Base-by-base conservation (phyloP, 2,329 filamentous ascomycete genomes). In the Rutstroemia sp. region DNA sequence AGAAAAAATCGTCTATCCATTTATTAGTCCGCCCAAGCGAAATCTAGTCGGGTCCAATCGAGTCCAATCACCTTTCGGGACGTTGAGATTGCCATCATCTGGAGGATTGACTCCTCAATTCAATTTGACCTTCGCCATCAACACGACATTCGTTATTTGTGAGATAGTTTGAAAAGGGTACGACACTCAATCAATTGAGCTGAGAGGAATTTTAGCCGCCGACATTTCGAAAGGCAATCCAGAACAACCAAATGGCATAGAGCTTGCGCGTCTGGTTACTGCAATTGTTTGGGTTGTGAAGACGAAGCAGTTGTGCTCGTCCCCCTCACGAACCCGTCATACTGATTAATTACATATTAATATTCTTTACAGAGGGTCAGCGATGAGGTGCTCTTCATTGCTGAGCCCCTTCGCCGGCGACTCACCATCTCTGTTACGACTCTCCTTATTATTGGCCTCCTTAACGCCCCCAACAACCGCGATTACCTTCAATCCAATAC, bases 401-500 rank as follows among this genome's bases (percentile, higher is more conserved):
- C 63, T 66, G 62, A 65, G 62, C 59, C 59, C 57, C 54, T 61
- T 61, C 60, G 60, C 60, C 54, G 54, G 60, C 23, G 56, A 62
- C 52, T 62, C 57, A 51, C 65, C 47, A 58, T 65, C 58, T 67
- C 69, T 64, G 61, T 78, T 60, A 61, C 77, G 56, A 68, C 72
- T 51, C 61, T 80, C 58, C 64, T 72, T 64, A 69, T 71, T 51
- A 57, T 77, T 64, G 23, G 56, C 57, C 45, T 63, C 54, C 34
- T 71, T 74, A 19, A 66, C 72, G 36, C 72, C 73, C 9, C 58
- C 78, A 47, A 72, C 76, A 46, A 68, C 72, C 23, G 81, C 81
- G 40, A 72, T 84, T 59, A 78, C 75, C 30, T 86, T 89, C 70
- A 80, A 76, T 47, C 71, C 81, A 14, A 78, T 83, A 40, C 83